Conservation (phyloP, 1,284 basidiomycete genomes). For the Xerocomus nothofagi region DNA sequence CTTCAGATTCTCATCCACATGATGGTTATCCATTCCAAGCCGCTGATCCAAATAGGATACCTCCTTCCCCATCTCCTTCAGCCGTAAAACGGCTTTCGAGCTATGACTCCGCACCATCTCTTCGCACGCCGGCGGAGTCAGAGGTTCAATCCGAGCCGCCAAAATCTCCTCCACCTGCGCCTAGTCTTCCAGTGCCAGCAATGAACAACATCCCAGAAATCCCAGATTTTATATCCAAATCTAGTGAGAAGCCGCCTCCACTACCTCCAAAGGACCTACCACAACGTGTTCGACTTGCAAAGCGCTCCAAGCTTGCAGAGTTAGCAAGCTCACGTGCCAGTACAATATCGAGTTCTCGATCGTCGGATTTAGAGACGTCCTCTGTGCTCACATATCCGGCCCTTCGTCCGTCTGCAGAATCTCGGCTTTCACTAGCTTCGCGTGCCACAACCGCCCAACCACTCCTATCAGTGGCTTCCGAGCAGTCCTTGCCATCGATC, state of each 20-base stretch:
- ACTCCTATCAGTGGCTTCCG: constrained; percentile 22
- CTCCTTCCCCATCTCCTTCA: constrained; percentile 63
- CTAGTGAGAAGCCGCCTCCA: constrained; percentile 35
- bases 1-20: constrained; percentile 3
- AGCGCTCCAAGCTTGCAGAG: constrained; percentile 62
- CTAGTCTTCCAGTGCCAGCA: constrained; percentile 45
- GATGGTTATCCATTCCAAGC: constrained; percentile 18
- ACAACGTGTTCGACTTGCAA: constrained; percentile 21
- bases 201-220: constrained; percentile 57
- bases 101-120: constrained; percentile 54
- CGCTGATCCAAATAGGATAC: constrained; percentile 61
- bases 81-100: constrained; percentile 70
- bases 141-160: constrained; percentile 27
- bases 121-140: constrained; percentile 46
- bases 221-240: constrained; percentile 52
- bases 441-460: constrained; percentile 19
- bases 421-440: constrained; percentile 42
- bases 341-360: constrained; percentile 44
- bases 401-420: constrained; percentile 61
- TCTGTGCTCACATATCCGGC: constrained; percentile 66
- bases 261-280: constrained; percentile 27
- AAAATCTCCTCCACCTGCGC: constrained; percentile 35
- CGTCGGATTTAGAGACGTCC: constrained; percentile 42
- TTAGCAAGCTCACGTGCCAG: constrained; percentile 59
- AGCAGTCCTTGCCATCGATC: constrained; percentile 7